Evolutionary conservation across 257 asterid genomes (phyloP).

Genomic region (Gentiana macrophylla): DNA sequence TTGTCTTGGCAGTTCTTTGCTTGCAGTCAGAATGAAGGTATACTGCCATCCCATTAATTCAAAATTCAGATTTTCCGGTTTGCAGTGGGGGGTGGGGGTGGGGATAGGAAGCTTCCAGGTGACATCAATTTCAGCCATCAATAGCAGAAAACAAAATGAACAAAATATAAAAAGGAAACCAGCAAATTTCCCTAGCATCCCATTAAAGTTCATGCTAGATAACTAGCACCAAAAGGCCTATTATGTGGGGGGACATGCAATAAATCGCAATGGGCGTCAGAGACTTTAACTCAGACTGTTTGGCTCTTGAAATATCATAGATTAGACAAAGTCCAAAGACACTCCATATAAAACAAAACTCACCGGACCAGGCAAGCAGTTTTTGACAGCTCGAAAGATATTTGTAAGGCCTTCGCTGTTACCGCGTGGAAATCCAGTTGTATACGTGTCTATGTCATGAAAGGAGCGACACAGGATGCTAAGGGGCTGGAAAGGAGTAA

Average conservation of each 20-base stretch:
- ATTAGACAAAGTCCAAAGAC: neutral
- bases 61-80: neutral
- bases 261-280: too few relatives aligned
- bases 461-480: slow-evolving; percentile 78
- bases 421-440: slow-evolving; percentile 89
- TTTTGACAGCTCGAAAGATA: slow-evolving; percentile 73
- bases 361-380: slow-evolving; percentile 90
- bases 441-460: slow-evolving; percentile 78
- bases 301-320: too few relatives aligned
- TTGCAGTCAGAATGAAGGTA: slow-evolving; percentile 80
- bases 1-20: slow-evolving; percentile 80
- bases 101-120: neutral
- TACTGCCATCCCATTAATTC: slow-evolving; percentile 42
- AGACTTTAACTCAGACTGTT: too few relatives aligned
- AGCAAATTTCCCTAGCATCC: too few relatives aligned
- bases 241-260: too few relatives aligned
- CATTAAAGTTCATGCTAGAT: too few relatives aligned
- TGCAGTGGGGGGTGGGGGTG: too few relatives aligned
- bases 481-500: slow-evolving; percentile 57
- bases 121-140: neutral
- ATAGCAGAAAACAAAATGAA: neutral
- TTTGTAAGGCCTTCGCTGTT: slow-evolving; percentile 50
- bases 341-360: slow-evolving; percentile 16
- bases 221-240: too few relatives aligned
- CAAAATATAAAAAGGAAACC: too few relatives aligned